Percentiles rank a stretch among this genome's conserved stretches.
Evolutionary conservation across 306 rosid species (phyloP).

Genomic region (Cucurbita ficifolia): DNA sequence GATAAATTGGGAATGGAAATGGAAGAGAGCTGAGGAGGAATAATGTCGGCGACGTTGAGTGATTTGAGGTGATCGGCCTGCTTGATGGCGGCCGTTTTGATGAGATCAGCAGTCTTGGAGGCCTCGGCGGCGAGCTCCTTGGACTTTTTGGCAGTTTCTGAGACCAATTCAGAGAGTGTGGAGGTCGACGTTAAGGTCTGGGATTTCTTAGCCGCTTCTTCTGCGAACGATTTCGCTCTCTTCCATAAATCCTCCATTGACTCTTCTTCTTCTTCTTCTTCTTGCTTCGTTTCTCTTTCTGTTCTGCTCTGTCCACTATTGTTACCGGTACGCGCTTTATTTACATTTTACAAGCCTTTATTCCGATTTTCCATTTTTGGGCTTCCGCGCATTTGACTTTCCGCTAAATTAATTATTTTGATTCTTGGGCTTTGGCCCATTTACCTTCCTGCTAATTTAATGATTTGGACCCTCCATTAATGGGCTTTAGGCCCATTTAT

Average conservation of each 20-base stretch:
- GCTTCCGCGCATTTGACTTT: not conserved
- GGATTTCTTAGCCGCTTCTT: constrained; percentile 85
- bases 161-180: constrained; percentile 68
- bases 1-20: constrained; percentile 21
- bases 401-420: too few species aligned
- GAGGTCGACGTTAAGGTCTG: constrained; percentile 43
- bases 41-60: constrained; percentile 45
- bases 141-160: constrained; percentile 89
- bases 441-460: too few species aligned
- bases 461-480: too few species aligned
- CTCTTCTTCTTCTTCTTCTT: not conserved
- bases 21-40: constrained; percentile 54
- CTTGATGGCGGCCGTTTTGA: constrained; percentile 64
- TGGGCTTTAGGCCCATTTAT: too few species aligned
- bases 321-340: not conserved
- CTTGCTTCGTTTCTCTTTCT: not conserved
- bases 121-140: constrained; percentile 90
- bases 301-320: not conserved
- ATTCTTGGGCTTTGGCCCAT: too few species aligned
- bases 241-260: constrained; percentile 87
- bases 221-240: constrained; percentile 76
- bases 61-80: constrained; percentile 89
- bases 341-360: not conserved
- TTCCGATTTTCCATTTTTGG: not conserved
- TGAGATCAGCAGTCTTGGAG: constrained; percentile 73